Evolutionary conservation across 2,329 filamentous ascomycete species (phyloP), one percentile per base, ranked within the genome.

Genomic region (Botrytis sinoallii): DNA sequence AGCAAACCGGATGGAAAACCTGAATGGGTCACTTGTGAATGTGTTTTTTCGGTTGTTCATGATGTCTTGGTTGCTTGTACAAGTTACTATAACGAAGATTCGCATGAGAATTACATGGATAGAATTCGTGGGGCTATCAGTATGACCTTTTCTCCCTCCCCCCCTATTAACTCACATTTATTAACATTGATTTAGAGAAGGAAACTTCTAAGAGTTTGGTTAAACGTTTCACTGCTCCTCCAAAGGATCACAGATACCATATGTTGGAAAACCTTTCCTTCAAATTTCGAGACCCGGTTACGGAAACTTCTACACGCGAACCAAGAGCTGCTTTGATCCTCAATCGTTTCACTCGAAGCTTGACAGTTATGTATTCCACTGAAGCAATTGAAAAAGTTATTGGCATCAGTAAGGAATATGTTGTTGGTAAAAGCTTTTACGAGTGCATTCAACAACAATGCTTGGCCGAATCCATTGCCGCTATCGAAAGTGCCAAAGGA

Each of bases 31-130:
- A 90, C 89, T 75, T 96, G 93, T 83, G 94, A 97, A 83, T 96
- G 93, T 82, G 94, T 93, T 82, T 97, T 97, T 81, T 96, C 93
- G 8, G 87, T 97, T 60, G 94, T 97, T 61, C 92, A 97, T 82
- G 92, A 97, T 86, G 93, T 96, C 35, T 85, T 97, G 82, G 93
- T 97, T 67, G 93, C 93, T 59, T 94, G 92, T 80, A 95, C 91
- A 20, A 94, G 92, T 79, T 88, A 96, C 76, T 97, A 96, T 81
- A 86, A 86, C 10, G 16, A n/a, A 7, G 29, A 22, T 8, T 20
- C 55, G n/a, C 25, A 38, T 44, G 42, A 40, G 20, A 25, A 52
- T 25, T 40, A 71, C 29, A 32, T 68, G 66, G 66, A 68, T 57
- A 42, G 38, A 4, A 42, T 68, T 42, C 66, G 66, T 44, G 66